Base-by-base conservation (phyloP, 1,139 yeast species). In the Saccharomycopsis phalli region DNA sequence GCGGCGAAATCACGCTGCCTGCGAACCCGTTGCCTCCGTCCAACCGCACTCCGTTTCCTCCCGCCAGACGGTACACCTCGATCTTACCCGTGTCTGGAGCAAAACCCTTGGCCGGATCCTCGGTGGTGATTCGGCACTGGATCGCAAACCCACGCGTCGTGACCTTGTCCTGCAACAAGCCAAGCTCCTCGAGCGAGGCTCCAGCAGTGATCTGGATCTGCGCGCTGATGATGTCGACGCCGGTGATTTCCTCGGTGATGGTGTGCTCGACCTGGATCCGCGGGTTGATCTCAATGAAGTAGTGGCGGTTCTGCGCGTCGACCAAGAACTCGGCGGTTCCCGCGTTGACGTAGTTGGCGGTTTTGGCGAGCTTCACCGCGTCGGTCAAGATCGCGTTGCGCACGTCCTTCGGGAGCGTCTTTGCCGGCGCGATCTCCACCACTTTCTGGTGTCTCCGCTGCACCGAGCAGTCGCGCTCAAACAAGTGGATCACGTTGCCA, bases 21-120 rank as follows among this genome's bases (percentile, higher is more conserved):
- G 96, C 94, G 63, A 87, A 91, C 5, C 97, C 97, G 59, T 91
- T 91, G 65, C 98, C 98, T 68, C 98, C 99, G 60, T 91, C 99
- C 53, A 91, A 72, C 66, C 99, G 80, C 38, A 91, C 96, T 60
- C 99, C 99, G 58, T 91, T 91, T 70, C 99, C 99, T 67, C 99
- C 99, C 30, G 98, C 86, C 29, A 97, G 87, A 62, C 98, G 76
- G 69, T 91, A 91, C 37, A 91, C 99, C 63, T 91, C 99, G 53
- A 91, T 82, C 64, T 91, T 87, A 59, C 99, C 99, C 3, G 97
- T 93, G 59, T 91, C 99, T 14, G 99, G 99, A 63, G 84, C 96
- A 77, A 91, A 91, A 60, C 81, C 84, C 67, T 87, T 88, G 37
- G 95, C 61, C 16, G 99, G 98, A 59, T 91, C 98, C 65, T 91